Conservation (phyloP, 1,284 basidiomycete species). For the Rhodotorula glutinis region DNA sequence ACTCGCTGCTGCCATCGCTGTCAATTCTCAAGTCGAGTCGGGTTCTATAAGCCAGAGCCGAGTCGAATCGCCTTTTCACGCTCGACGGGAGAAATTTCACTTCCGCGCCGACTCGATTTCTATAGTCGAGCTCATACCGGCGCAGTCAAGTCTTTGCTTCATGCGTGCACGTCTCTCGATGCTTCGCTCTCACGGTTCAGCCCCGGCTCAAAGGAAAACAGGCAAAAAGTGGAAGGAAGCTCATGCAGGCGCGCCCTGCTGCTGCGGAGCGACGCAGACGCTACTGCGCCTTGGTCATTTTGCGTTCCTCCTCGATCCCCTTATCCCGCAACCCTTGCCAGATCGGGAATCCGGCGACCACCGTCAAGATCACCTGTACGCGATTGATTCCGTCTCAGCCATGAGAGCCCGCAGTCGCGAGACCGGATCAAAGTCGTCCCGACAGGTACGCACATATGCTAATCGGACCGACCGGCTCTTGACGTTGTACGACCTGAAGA, state of each 20-base stretch:
- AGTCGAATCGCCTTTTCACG: not conserved
- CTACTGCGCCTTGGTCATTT: conserved; percentile 10
- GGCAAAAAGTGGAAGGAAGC: no score
- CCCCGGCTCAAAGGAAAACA: no score
- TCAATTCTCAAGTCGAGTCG: not conserved
- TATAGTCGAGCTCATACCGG: not conserved
- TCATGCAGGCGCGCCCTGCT: no score
- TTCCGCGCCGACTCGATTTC: not conserved
- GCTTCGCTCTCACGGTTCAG: no score
- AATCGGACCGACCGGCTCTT: not conserved
- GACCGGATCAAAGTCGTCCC: not conserved
- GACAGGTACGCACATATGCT: conserved; percentile 3
- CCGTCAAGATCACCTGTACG: conserved; percentile 1
- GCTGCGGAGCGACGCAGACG: no score
- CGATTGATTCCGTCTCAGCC: not conserved
- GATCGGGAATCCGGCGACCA: conserved; percentile 26
- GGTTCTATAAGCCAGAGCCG: not conserved
- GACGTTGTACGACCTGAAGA: conserved; percentile 11
- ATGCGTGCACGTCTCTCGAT: no score
- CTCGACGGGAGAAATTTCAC: not conserved
- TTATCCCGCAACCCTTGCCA: conserved; percentile 14
- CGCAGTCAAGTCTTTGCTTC: no score
- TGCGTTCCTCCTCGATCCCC: conserved; percentile 13
- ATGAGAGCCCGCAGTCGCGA: not conserved
- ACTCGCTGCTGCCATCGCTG: conserved; percentile 23